Evolutionary conservation across 2,329 filamentous ascomycete genomes (phyloP).

Genomic region (Pseudovirgaria hyperparasitica): DNA sequence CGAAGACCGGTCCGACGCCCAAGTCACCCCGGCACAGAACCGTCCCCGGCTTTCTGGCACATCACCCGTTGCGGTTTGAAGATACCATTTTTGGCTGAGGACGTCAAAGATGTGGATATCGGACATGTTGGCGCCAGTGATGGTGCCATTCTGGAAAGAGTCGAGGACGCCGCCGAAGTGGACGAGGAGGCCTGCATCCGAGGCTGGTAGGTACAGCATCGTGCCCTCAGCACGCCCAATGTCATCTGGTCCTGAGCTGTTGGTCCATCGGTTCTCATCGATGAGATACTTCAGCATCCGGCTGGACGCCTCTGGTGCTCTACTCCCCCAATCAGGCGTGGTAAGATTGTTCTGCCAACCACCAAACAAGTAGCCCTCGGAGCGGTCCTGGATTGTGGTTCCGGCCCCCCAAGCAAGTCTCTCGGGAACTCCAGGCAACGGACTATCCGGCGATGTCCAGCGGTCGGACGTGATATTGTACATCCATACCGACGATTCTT

Average conservation of each 20-base stretch:
- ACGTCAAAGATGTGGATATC: slow-evolving; percentile 50
- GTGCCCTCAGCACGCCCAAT: slow-evolving; percentile 45
- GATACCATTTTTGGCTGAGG: slow-evolving; percentile 49
- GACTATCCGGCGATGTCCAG: slow-evolving; percentile 36
- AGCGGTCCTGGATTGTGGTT: slow-evolving; percentile 39
- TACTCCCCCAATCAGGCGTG: slow-evolving; percentile 37
- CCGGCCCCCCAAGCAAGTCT: slow-evolving; percentile 46
- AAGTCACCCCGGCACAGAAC: slow-evolving; percentile 46
- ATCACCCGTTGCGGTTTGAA: slow-evolving; percentile 38
- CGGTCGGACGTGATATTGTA: slow-evolving; percentile 45
- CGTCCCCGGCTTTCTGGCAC: slow-evolving; percentile 37
- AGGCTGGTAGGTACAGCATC: slow-evolving; percentile 47
- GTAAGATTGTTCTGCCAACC: slow-evolving; percentile 48
- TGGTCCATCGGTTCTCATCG: slow-evolving; percentile 38
- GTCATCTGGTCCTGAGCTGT: slow-evolving; percentile 41
- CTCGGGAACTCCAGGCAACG: slow-evolving; percentile 23
- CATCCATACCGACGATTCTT: slow-evolving; percentile 38
- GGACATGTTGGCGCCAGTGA: slow-evolving; percentile 28
- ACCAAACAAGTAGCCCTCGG: slow-evolving; percentile 49
- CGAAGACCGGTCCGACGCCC: slow-evolving; percentile 41
- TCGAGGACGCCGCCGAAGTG: slow-evolving; percentile 50
- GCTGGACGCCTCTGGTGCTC: slow-evolving; percentile 35
- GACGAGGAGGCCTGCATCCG: slow-evolving; percentile 45
- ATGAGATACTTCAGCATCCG: slow-evolving; percentile 46
- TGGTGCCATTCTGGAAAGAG: slow-evolving; percentile 33